These are phyloP conservation scores for Pichia terricola DNA, from an alignment of 1,139 yeast genomes.

Conservation along the genomic window DNA sequence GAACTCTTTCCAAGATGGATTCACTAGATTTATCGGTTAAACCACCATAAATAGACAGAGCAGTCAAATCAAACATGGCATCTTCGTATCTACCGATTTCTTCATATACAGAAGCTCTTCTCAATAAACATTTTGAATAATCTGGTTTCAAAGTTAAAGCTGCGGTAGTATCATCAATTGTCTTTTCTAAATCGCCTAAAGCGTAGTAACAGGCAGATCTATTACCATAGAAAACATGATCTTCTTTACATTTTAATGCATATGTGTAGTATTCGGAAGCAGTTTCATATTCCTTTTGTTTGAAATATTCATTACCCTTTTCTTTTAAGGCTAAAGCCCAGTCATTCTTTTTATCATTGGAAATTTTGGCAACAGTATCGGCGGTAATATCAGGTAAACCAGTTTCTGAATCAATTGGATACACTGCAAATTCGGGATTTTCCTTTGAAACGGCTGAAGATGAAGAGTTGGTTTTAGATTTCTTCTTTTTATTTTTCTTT, in stretches of 20 bases:
- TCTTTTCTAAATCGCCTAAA: constrained; percentile 67
- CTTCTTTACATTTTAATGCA: constrained; percentile 66
- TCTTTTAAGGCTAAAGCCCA: constrained; percentile 77
- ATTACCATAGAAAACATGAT: constrained; percentile 87
- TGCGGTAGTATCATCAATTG: constrained; percentile 74
- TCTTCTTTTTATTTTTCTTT: constrained; percentile 35
- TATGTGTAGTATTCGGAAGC: constrained; percentile 73
- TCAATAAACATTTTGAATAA: constrained; percentile 77
- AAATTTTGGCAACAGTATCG: constrained; percentile 37
- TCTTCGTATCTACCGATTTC: constrained; percentile 67
- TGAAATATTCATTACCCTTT: constrained; percentile 75
- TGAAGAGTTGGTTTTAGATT: constrained; percentile 9
- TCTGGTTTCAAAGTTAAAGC: constrained; percentile 84
- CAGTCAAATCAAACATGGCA: constrained; percentile 88
- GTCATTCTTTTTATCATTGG: constrained; percentile 48
- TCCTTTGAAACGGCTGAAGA: constrained; percentile 12
- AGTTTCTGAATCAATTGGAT: constrained; percentile 37
- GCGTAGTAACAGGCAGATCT: constrained; percentile 94
- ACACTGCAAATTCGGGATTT: constrained; percentile 15
- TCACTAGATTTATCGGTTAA: constrained; percentile 74
- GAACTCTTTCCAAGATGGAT: constrained; percentile 76
- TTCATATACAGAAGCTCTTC: constrained; percentile 84
- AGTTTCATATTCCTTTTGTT: constrained; percentile 46
- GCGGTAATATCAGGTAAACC: constrained; percentile 50
- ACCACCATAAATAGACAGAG: constrained; percentile 67